Evolutionary conservation across 495 filamentous ascomycete genomes (phyloP), one percentile per base, ranked within the genome.

Genomic region (Penicillium pancosmium): DNA sequence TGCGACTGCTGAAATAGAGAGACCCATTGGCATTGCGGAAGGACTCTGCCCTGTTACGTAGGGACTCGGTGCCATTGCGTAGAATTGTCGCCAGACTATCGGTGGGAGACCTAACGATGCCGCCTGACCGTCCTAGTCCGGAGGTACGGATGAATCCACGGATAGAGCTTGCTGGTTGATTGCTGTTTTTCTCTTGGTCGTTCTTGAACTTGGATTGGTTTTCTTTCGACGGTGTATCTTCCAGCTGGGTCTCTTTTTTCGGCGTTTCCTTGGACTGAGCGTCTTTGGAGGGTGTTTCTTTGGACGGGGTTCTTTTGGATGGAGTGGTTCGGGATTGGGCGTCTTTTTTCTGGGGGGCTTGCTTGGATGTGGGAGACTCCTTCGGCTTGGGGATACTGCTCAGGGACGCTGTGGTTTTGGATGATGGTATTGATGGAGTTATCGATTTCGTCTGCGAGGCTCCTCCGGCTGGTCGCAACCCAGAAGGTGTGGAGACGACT

Each of bases 61-160:
- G 49, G 41, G 61, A 67, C 47, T 69, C 66, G 9, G 62, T 65
- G 5, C 67, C 60, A 21, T 63, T 65, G 15, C 66, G 69, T n/a
- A 72, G 49, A 9, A 66, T 68, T 23, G 54, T 51, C 10, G 63
- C 63, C 16, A 66, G 60, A 25, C 62, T 66, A 50, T 70, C 73
- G 19, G 68, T 72, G n/a, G 68, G 66, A 41, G 71, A 72, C 50
- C 62, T 73, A 1, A 59, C 65, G 15, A 68, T 57, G 12, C 67
- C 62, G 11, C 62, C 61, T 19, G 71, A 64, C 41, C 60, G 72
- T 49, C 60, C 66, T 35, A 69, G 63, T 36, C 67, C 76, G 54
- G 68, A 59, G 50, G 65, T 76, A 76, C 67, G 76, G 73, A 73
- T 78, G 75, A 67, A 75, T 47, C 74, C 75, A 77, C 69, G 73